These are phyloP conservation scores for Hypoxylon fuscum DNA, from an alignment of 495 filamentous ascomycete species.

Conservation along the genomic window DNA sequence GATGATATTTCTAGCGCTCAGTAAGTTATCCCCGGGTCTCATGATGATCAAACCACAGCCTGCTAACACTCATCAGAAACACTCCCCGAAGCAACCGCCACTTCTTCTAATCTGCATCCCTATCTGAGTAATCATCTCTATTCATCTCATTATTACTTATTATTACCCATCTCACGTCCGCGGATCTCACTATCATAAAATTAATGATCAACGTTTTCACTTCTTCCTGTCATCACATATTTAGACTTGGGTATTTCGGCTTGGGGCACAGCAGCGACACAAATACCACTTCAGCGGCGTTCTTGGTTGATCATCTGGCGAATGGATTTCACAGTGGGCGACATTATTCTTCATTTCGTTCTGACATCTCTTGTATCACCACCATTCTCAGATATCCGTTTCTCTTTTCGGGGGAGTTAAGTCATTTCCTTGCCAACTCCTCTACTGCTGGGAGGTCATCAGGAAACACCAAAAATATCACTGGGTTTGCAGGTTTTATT, in stretches of 20 bases:
- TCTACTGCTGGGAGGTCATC: neutral
- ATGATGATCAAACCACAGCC: neutral
- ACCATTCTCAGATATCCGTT: conserved; percentile 2
- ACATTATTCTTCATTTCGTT: conserved; percentile 4
- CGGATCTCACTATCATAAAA: conserved; percentile 24
- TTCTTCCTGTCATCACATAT: conserved; percentile 12
- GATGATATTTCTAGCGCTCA: conserved; percentile 63
- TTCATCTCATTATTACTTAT: conserved; percentile 24
- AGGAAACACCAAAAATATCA: conserved; percentile 11
- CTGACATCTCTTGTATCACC: conserved; percentile 24
- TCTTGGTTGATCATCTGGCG: conserved; percentile 7
- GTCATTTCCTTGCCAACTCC: neutral
- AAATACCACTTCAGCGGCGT: conserved; percentile 41
- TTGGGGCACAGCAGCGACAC: conserved; percentile 24
- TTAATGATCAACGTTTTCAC: conserved; percentile 41
- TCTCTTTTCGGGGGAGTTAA: neutral
- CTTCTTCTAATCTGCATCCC: conserved; percentile 33
- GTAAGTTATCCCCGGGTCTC: conserved; percentile 45
- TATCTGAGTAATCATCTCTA: conserved; percentile 12
- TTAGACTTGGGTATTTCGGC: conserved; percentile 11
- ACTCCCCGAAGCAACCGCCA: conserved; percentile 53
- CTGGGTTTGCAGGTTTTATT: neutral
- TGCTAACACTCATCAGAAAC: conserved; percentile 36
- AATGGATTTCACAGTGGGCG: conserved; percentile 2
- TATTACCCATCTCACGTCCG: conserved; percentile 11